Evolutionary conservation across 2,329 filamentous ascomycete genomes (phyloP), one percentile per base, ranked within the genome.

Genomic region (Bipolaris victoriae): DNA sequence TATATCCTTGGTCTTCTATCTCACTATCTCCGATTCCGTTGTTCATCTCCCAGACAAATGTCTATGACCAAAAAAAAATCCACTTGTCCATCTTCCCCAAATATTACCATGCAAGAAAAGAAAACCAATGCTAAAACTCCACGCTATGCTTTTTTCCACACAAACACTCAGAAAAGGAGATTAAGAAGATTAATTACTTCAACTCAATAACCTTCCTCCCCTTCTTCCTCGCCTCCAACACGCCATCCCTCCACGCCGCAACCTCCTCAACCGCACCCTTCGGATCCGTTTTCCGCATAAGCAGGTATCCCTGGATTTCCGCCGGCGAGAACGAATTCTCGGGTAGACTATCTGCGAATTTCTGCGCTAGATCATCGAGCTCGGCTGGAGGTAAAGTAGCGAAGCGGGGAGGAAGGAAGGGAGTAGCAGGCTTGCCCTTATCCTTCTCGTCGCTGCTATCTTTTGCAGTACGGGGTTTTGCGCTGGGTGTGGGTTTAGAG

Each of bases 291-390:
- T 59, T 61, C 24, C 44, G 37, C 49, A 53, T 41, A 2, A 62
- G 29, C 1, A 68, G 39, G 13, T 60, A 64, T 0, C 58, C 60
- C 16, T 66, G 62, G 0, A 66, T 47, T 16, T 68, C 64, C 3
- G 64, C 64, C 0, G 60, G 64, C 5, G 63, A 62, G 11, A 65
- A 48, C 3, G 37, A 24, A 1, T 24, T 10, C 10, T 60, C 54
- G 0, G 63, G 63, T 1, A 62, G 29, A 10, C 41, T 46, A 2
- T 36, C 20, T 4, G 58, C 60, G 16, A 68, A 68, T 18, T 18
- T 16, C 37, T 31, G 44, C 7, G 55, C 55, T 36, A 57, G 47
- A 1, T 31, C 20, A 5, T 2, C 7, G 1, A 57, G 37, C 3
- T 37, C n/a, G 1, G 36, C 44, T 5, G 49, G n/a, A 1, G 36